Percentiles rank a stretch among this genome's conserved stretches.
These are phyloP conservation scores for Aspergillus sp. DNA, from an alignment of 2,329 filamentous ascomycete genomes.

Conservation along the genomic window DNA sequence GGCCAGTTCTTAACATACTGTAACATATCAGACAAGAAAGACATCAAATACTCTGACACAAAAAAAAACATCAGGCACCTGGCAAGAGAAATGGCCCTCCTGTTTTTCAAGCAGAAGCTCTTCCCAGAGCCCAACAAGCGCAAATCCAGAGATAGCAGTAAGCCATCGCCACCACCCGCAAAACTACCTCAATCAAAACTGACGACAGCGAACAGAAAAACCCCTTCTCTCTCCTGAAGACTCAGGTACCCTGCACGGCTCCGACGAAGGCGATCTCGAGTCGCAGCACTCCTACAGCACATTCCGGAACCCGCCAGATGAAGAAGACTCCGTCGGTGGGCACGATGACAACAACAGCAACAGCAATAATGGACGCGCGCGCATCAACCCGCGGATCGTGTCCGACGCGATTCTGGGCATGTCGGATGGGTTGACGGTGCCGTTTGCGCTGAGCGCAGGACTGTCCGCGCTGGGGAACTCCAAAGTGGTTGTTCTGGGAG, in stretches of 20 bases:
- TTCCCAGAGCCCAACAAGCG: conserved; percentile 19
- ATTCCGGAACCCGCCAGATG: conserved; percentile 19
- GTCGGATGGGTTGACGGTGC: conserved; percentile 69
- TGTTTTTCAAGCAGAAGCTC: conserved; percentile 31
- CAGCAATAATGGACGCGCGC: conserved; percentile 20
- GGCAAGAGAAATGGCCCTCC: conserved; percentile 23
- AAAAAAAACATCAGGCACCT: no score
- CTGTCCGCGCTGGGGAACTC: conserved; percentile 54
- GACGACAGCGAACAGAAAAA: conserved; percentile 17
- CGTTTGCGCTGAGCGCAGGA: conserved; percentile 69
- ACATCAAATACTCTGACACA: no score
- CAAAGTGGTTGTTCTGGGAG: conserved; percentile 62
- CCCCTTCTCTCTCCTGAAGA: conserved; percentile 23
- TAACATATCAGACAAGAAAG: no score
- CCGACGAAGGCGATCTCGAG: conserved; percentile 24
- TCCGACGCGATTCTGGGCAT: conserved; percentile 64
- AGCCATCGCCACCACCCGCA: not conserved
- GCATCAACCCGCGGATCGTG: conserved; percentile 38
- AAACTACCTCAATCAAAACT: not conserved
- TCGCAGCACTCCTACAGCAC: conserved; percentile 29
- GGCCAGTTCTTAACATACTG: no score
- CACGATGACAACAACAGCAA: conserved; percentile 8
- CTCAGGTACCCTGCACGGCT: conserved; percentile 13
- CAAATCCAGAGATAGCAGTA: conserved; percentile 1
- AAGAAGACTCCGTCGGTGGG: conserved; percentile 14